phyloP scores from a whole-genome alignment of 345 rosid genomes.

The Litchi chinensis region DNA sequence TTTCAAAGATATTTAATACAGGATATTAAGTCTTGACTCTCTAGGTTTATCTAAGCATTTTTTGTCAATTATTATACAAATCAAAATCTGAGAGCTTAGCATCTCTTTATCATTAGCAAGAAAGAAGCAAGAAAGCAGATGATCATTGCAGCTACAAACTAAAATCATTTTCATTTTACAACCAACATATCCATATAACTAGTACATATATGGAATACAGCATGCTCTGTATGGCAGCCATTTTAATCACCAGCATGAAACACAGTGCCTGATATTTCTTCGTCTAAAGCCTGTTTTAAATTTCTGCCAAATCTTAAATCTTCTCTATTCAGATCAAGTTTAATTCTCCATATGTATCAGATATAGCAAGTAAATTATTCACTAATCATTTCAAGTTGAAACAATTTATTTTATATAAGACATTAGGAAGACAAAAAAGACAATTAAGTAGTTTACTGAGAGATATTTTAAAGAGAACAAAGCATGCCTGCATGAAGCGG shows the following conservation, averaged over 20 bases:
- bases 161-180: not conserved
- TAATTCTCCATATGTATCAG: not conserved
- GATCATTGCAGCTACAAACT: not conserved
- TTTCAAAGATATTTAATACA: not conserved
- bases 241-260: not conserved
- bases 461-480: not conserved
- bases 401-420: not conserved
- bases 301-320: not conserved
- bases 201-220: not conserved
- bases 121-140: not conserved
- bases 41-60: not conserved
- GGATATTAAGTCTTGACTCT: not conserved
- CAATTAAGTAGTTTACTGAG: not conserved
- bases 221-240: not conserved
- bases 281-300: not conserved
- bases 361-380: not conserved
- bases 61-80: not conserved
- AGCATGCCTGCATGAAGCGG: conserved; percentile 85
- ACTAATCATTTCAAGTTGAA: not conserved
- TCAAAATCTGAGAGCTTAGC: not conserved
- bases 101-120: not conserved
- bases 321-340: not conserved
- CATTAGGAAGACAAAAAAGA: not conserved
- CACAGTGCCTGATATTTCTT: not conserved
- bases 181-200: not conserved